Base-by-base conservation (phyloP, 2,329 filamentous ascomycete species). In the Trichoderma citrinoviride region DNA sequence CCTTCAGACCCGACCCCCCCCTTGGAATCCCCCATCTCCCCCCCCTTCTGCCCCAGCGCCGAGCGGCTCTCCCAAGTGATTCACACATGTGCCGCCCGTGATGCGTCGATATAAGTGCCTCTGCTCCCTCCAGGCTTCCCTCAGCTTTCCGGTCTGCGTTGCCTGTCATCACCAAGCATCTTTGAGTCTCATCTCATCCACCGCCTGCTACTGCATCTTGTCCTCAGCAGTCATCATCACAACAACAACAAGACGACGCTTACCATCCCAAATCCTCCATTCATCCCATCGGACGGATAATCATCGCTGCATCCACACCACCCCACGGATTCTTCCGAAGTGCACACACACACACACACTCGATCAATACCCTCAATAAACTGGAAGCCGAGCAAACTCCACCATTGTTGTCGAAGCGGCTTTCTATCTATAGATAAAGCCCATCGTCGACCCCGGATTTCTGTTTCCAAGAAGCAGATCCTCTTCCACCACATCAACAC, bases 41-140 rank as follows among this genome's bases (percentile, higher is more conserved):
- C 65, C 61, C 25, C 50, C 64, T 57, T 61, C 40, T 61, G 46
- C 61, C 61, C 47, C 62, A 60, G 65, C 66, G 14, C 58, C 49
- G 8, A 41, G 47, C 58, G 25, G 49, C 58, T 46, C 58, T 66
- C 58, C 55, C 55, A 56, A 54, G 57, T 57, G 52, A 64, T 57
- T 64, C 57, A 71, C 61, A 67, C 67, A 70, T 69, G 69, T 70
- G 69, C 69, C 68, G 67, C 64, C 56, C 58, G 40, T 23, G 65
- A 66, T 66, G 55, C 40, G 67, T 65, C 57, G 61, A 27, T 56
- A 70, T 70, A 70, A 69, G 68, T 69, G 64, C 52, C 52, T 52
- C 47, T 61, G 21, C 63, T 63, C 57, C 65, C 66, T 66, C 50
- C 41, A 50, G 44, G 43, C 47, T 61, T 37, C 33, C 61, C 65